Base-by-base conservation (phyloP, 805 yeast genomes). In the Scheffersomyces spartinae region DNA sequence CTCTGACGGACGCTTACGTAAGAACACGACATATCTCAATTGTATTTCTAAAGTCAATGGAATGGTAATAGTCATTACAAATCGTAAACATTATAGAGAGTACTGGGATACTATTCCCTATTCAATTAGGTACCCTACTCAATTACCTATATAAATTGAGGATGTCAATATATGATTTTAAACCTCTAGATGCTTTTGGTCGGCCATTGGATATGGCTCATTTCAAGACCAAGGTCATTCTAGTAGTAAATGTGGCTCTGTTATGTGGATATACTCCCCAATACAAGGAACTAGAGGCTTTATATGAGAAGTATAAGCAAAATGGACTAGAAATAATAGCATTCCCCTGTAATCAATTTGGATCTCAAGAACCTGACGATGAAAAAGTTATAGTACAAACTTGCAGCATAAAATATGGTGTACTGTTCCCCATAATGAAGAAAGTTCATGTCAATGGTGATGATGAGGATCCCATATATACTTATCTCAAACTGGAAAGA, bases 331-430 rank as follows among this genome's bases (percentile, higher is more conserved):
- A 57, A 23, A 63, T 85, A 14, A 35, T 85, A 17, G 95, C 84
- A 1, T 84, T 85, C 68, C 96, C 96, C 16, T 82, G 95, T 54
- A 81, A 83, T 55, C 95, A 84, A 49, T 85, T 85, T 47, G 86
- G 79, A 13, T 58, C 69, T 40, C 79, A 91, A 61, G 82, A 86
- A 53, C 77, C 91, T 38, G 75, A 40, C n/a, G n/a, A n/a, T n/a
- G n/a, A n/a, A 26, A 68, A 22, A 4, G 29, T 41, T 14, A 43
- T 56, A n/a, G 43, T 40, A 11, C 20, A 23, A 13, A 33, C 30
- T n/a, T 42, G 43, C 10, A 42, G 43, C 9, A 13, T 25, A 11
- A 31, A 35, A 14, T 58, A 38, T 26, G 45, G 45, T 1, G 61
- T 57, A 5, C 40, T 52, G 6, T 60, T 55, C 33, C 64, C 61